These are phyloP conservation scores for Ophiostoma populinum DNA, from an alignment of 2,329 filamentous ascomycete species.

Conservation along the genomic window DNA sequence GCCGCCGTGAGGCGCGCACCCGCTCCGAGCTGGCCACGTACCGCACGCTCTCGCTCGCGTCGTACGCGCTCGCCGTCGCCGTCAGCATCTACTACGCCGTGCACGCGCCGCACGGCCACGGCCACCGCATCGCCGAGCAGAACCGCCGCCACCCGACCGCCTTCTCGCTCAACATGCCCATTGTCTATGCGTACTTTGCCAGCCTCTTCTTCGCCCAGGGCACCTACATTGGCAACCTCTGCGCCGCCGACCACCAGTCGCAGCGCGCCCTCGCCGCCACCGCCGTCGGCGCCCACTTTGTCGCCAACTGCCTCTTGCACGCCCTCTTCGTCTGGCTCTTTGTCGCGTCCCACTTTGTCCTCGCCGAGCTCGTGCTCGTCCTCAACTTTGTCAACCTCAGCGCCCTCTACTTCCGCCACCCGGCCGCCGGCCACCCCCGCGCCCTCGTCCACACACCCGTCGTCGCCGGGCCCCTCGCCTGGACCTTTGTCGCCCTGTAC, in stretches of 20 bases:
- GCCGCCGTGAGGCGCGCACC: slow-evolving; percentile 48
- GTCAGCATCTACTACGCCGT: slow-evolving; percentile 60
- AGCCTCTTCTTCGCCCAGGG: slow-evolving; percentile 59
- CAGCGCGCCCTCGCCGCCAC: slow-evolving; percentile 51
- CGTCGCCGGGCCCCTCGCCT: slow-evolving; percentile 63
- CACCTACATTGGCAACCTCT: slow-evolving; percentile 61
- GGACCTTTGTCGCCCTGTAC: slow-evolving; percentile 74
- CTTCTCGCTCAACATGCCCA: slow-evolving; percentile 54
- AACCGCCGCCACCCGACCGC: slow-evolving; percentile 50
- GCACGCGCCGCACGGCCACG: slow-evolving; percentile 42
- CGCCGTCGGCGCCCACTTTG: slow-evolving; percentile 69
- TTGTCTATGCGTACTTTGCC: slow-evolving; percentile 60
- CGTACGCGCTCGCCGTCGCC: slow-evolving; percentile 58
- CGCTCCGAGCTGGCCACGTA: slow-evolving; percentile 47
- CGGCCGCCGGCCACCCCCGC: slow-evolving; percentile 38
- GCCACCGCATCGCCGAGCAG: slow-evolving; percentile 55
- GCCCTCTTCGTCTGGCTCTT: slow-evolving; percentile 74
- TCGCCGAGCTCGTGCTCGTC: slow-evolving; percentile 58
- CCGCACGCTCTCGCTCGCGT: slow-evolving; percentile 56
- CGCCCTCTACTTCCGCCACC: slow-evolving; percentile 65
- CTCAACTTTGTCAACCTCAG: slow-evolving; percentile 71
- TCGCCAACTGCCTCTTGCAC: slow-evolving; percentile 68
- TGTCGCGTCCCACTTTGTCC: slow-evolving; percentile 56
- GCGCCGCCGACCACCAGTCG: slow-evolving; percentile 36
- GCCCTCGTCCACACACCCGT: slow-evolving; percentile 56